Base-by-base conservation (phyloP, 306 rosid genomes). In the Coriaria nepalensis region DNA sequence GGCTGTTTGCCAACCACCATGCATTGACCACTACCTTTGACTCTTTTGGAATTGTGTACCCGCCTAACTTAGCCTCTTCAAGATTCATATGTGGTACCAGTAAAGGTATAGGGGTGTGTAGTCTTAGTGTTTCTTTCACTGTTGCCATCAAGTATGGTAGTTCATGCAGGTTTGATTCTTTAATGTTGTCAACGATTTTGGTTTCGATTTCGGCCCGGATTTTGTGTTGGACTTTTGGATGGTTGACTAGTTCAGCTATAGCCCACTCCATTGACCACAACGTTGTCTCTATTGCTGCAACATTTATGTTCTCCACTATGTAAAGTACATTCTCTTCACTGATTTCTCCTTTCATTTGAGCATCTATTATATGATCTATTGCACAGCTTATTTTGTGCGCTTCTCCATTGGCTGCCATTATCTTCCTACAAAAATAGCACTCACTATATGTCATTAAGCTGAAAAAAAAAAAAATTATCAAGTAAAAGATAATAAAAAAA, bases 1-100 rank as follows among this genome's bases (percentile, higher is more conserved):
- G 96, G 62, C 81, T 86, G 59, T 86, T 86, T 6, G 83, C 82
- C 10, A 86, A 73, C 93, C 93, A 81, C 95, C 96, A 86, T 0
- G 93, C 96, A 60, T 81, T 86, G 45, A 81, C 93, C 2, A 81
- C 81, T 35, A 86, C 93, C 73, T 86, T 86, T 0, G 83, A 76
- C 63, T 86, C 96, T 20, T 20, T 20, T 20, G 2, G 29, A 20
- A 20, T 20, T 20, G 29, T 20, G 42, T 63, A 77, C 4, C 68
- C 78, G 43, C 90, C 93, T 13, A 86, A 65, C 48, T 86, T 72
- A 38, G 86, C 93, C 53, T 82, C 90, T 49, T 20, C 29, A 20
- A 20, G 29, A 20, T 20, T 20, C 29, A 20, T 86, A 80, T 20
- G 29, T 20, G 29, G 29, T 3, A 20, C 29, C 2, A 20, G 29